phyloP scores from a whole-genome alignment of 805 yeast genomes.

The Yarrowia divulgata region DNA sequence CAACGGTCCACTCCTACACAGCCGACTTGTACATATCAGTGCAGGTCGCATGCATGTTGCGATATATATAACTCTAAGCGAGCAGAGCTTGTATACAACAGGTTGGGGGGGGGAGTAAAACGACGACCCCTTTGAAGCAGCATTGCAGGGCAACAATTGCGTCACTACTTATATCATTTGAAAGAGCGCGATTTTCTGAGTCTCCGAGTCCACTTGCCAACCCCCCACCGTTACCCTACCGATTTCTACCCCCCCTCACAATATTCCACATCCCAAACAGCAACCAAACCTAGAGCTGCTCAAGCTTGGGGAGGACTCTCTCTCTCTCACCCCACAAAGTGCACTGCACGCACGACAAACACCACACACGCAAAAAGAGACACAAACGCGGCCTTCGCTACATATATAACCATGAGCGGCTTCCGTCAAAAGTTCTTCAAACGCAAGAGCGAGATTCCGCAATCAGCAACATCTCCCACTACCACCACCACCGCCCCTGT shows the following conservation, averaged over 20 bases:
- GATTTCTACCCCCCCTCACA: neutral
- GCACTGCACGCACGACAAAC: neutral
- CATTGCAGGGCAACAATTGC: neutral
- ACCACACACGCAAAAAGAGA: neutral
- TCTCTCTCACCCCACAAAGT: slow-evolving; percentile 7
- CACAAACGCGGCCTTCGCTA: neutral
- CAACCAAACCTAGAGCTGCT: slow-evolving; percentile 2
- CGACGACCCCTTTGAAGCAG: too few species aligned
- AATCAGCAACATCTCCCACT: neutral
- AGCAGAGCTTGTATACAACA: neutral
- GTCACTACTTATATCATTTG: too few species aligned
- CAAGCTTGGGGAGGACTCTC: neutral
- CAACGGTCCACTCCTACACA: neutral
- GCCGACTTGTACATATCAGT: neutral
- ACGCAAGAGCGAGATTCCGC: slow-evolving; percentile 20
- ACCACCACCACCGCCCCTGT: neutral
- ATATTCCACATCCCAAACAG: slow-evolving; percentile 10
- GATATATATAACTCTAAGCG: slow-evolving; percentile 17
- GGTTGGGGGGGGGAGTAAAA: neutral
- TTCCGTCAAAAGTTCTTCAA: slow-evolving; percentile 36
- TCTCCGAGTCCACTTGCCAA: too few species aligned
- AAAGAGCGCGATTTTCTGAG: too few species aligned
- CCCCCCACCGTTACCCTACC: neutral
- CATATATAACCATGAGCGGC: slow-evolving; percentile 30
- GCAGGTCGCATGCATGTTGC: slow-evolving; percentile 5